phyloP scores from a whole-genome alignment of 2,329 filamentous ascomycete species.

The Pseudofabraea citricarpa region DNA sequence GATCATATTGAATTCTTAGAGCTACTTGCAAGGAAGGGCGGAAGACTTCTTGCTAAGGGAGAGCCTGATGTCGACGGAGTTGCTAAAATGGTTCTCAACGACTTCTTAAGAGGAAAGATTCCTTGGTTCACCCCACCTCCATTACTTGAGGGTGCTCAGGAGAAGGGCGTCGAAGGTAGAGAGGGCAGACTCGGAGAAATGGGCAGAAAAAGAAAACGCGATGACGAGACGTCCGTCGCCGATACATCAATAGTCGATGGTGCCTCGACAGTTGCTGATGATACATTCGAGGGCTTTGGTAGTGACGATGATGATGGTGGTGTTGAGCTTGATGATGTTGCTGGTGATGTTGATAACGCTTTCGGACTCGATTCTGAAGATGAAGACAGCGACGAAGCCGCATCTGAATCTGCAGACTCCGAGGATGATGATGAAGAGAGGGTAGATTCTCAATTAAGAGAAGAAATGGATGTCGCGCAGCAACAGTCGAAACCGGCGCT shows the following conservation, averaged over 20 bases:
- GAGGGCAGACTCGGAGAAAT: conserved; percentile 82
- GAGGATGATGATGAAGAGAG: conserved; percentile 21
- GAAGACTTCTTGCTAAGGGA: conserved; percentile 82
- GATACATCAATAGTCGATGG: conserved; percentile 32
- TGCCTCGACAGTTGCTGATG: conserved; percentile 27
- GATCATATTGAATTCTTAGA: conserved; percentile 81
- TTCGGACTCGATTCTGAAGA: conserved; percentile 30
- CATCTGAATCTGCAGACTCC: conserved; percentile 36
- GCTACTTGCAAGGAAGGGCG: conserved; percentile 78
- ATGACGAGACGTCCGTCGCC: conserved; percentile 43
- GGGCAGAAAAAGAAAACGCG: conserved; percentile 70
- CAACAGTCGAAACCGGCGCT: conserved; percentile 11
- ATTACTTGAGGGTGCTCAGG: conserved; percentile 45
- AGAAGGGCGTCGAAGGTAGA: conserved; percentile 59
- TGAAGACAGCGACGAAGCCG: conserved; percentile 35
- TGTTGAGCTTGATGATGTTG: conserved; percentile 21
- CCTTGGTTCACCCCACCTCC: conserved; percentile 93
- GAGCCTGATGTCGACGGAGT: conserved; percentile 93
- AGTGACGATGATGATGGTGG: conserved; percentile 33
- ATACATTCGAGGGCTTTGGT: conserved; percentile 44
- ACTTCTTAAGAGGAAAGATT: conserved; percentile 91
- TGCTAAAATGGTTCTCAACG: conserved; percentile 94
- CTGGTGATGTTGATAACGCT: conserved; percentile 23
- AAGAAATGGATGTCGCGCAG: conserved; percentile 20
- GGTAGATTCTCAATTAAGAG: conserved; percentile 24